phyloP scores from a whole-genome alignment of 2,329 filamentous ascomycete species.

The Hortaea werneckii region DNA sequence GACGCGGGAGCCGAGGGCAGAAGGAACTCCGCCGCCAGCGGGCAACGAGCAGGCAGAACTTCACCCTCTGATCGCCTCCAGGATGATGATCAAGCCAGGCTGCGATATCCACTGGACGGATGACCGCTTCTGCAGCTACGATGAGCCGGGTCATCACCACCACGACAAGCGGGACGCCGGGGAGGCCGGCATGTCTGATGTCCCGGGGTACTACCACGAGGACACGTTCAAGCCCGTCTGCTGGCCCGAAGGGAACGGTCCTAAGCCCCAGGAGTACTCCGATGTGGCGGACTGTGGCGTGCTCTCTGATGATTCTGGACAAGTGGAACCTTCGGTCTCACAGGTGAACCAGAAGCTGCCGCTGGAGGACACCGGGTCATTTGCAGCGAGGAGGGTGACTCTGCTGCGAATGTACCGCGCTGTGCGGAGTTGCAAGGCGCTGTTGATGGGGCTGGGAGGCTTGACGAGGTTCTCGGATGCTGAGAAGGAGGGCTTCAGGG shows the following conservation, averaged over 20 bases:
- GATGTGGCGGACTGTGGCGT: not conserved
- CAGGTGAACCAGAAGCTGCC: too few relatives aligned
- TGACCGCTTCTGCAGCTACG: not conserved
- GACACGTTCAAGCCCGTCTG: not conserved
- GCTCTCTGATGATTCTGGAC: too few relatives aligned
- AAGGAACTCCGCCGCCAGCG: too few relatives aligned
- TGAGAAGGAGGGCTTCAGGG: not conserved
- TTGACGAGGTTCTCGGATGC: not conserved
- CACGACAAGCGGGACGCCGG: too few relatives aligned
- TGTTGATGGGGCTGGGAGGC: not conserved
- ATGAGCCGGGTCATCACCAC: not conserved
- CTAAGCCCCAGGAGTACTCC: not conserved
- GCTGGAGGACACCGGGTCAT: too few relatives aligned
- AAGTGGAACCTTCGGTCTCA: too few relatives aligned
- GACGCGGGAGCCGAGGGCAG: too few relatives aligned
- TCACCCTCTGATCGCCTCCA: too few relatives aligned
- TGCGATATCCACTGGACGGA: not conserved
- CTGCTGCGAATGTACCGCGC: not conserved
- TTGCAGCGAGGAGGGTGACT: too few relatives aligned
- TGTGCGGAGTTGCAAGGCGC: not conserved
- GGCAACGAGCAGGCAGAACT: too few relatives aligned
- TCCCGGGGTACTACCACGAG: not conserved
- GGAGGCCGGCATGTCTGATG: not conserved
- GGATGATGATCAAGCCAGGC: not conserved
- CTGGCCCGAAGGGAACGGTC: not conserved